Conservation (phyloP, 2,329 filamentous ascomycete species). For the Lithohypha guttulata region DNA sequence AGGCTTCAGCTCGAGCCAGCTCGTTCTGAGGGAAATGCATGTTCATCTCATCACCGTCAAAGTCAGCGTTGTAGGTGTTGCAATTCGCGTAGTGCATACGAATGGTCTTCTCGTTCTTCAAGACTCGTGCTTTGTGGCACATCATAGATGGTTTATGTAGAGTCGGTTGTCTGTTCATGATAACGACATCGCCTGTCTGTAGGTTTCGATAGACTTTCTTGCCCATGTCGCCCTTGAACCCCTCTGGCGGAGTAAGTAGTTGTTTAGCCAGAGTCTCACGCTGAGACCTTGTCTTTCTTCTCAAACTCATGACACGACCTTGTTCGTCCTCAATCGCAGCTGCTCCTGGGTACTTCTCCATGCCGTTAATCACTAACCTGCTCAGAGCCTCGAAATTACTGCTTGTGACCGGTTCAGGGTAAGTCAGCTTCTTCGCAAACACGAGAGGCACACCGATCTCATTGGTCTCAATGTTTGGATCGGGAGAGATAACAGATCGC, state of each 20-base stretch:
- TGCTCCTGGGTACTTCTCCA: constrained; percentile 88
- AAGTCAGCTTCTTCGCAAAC: constrained; percentile 90
- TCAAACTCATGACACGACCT: constrained; percentile 78
- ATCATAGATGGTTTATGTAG: constrained; percentile 98
- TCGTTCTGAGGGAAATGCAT: constrained; percentile 99
- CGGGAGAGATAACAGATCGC: constrained; percentile 92
- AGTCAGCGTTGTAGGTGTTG: constrained; percentile 98
- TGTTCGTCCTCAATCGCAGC: constrained; percentile 92
- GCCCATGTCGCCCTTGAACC: constrained; percentile 64
- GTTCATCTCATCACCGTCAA: constrained; percentile 99
- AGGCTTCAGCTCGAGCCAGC: constrained; percentile 79
- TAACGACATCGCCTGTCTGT: constrained; percentile 88
- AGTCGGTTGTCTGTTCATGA: constrained; percentile 98
- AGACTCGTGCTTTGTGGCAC: constrained; percentile 84
- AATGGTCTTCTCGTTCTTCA: constrained; percentile 91
- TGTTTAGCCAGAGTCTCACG: constrained; percentile 84
- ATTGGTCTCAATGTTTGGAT: constrained; percentile 97
- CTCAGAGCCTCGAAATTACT: constrained; percentile 96
- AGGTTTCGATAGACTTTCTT: constrained; percentile 97
- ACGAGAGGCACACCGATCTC: constrained; percentile 98
- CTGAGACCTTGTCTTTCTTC: constrained; percentile 79
- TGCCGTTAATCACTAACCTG: constrained; percentile 88
- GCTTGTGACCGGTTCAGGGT: constrained; percentile 91
- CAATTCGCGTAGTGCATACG: constrained; percentile 99
- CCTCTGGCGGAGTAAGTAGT: constrained; percentile 72